Evolutionary conservation across 1,139 yeast genomes (phyloP), one percentile per base, ranked within the genome.

Genomic region (Kodamaea anthophila): DNA sequence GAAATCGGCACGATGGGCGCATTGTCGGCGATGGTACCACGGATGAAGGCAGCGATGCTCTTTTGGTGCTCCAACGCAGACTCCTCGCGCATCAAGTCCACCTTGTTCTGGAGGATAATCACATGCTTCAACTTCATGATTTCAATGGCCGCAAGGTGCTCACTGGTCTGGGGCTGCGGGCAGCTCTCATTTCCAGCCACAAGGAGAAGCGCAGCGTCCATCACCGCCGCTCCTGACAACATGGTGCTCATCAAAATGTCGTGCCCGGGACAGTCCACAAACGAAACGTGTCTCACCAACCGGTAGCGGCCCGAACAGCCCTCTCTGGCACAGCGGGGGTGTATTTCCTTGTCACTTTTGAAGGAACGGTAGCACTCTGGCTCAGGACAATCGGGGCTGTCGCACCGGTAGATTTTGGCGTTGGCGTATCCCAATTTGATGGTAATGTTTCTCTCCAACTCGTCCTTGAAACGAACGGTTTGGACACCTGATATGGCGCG

Each of bases 231-330:
- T 58, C 99, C 99, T 29, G 97, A 88, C 76, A 93, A 80, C 99
- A 93, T 93, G 46, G 98, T 93, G 74, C 97, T 87, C 98, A 93
- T 93, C 59, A 93, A 80, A 70, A 93, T 91, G 72, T 93, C 99
- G 84, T 93, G 99, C 58, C 98, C 99, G 37, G 99, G 99, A 70
- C 98, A 93, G 70, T 93, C 99, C 38, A 93, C 98, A 50, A 93
- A 93, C 5, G 96, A 87, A 34, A 93, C 98, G 56, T 93, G 99
- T 64, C 99, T 86, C 29, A 87, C 77, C 44, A 93, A 71, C 50
- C 76, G 74, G 62, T 87, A 88, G 55, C 95, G 84, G 39, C 96
- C 95, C 11, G 55, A 52, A 56, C 88, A 81, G 9, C 93, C 95
- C 39, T 80, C 79, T 42, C 84, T 74, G 53, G 80, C 82, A 65